Conservation (phyloP, 192 early-diverging fungal genomes). For the Pilaira anomala region DNA sequence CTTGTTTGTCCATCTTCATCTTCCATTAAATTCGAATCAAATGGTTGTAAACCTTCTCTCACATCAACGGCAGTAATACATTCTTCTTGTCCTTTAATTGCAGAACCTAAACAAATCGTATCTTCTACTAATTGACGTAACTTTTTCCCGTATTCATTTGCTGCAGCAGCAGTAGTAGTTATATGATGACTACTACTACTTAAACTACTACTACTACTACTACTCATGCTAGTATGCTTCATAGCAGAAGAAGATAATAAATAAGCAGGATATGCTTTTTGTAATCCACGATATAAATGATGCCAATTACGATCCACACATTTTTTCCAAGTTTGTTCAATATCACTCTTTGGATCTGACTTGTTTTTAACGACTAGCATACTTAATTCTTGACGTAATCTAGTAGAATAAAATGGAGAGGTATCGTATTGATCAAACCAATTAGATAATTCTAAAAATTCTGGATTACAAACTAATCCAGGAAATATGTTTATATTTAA, state of each 20-base stretch:
- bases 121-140: slow-evolving; percentile 28
- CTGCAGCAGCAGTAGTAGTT: neutral
- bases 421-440: slow-evolving; percentile 21
- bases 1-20: slow-evolving; percentile 16
- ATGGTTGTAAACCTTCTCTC: slow-evolving; percentile 18
- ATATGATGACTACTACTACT: neutral
- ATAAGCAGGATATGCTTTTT: slow-evolving; percentile 25
- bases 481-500: slow-evolving; percentile 45
- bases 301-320: slow-evolving; percentile 16
- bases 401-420: slow-evolving; percentile 4
- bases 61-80: slow-evolving; percentile 30
- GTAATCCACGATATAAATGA: slow-evolving; percentile 27
- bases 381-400: slow-evolving; percentile 28
- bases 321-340: slow-evolving; percentile 14
- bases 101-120: slow-evolving; percentile 15
- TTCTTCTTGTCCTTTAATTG: slow-evolving; percentile 35
- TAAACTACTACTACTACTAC: neutral
- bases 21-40: slow-evolving; percentile 28
- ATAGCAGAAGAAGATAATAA: neutral
- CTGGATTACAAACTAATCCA: slow-evolving; percentile 29
- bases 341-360: slow-evolving; percentile 1
- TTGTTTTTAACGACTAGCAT: slow-evolving; percentile 8
- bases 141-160: slow-evolving; percentile 17
- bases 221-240: neutral
- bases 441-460: slow-evolving; percentile 19